A percentile compares a stretch with the other conserved stretches of the same genome.
These are phyloP conservation scores for Phytopythium mirpurense DNA, from an alignment of 352 stramenopile genomes.

Conservation along the genomic window DNA sequence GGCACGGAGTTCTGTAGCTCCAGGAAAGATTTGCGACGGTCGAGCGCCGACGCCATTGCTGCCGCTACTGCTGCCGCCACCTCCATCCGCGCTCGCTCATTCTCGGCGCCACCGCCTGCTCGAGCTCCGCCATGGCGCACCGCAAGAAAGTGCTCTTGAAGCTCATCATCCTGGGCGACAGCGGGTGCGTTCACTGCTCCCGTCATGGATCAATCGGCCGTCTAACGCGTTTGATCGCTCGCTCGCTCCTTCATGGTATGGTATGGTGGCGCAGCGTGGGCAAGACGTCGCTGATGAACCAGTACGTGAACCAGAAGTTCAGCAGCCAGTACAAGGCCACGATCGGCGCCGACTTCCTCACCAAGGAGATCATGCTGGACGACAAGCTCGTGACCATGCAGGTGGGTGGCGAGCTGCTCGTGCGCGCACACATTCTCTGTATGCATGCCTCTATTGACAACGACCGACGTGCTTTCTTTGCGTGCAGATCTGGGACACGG, in stretches of 20 bases:
- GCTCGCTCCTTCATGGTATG: background rate
- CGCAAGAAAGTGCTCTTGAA: conserved; percentile 97
- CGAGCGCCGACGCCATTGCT: too few relatives aligned
- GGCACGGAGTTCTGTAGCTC: too few relatives aligned
- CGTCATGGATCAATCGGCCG: background rate
- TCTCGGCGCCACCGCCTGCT: too few relatives aligned
- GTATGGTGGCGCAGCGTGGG: conserved; percentile 81
- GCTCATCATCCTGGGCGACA: conserved; percentile 98
- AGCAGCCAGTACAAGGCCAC: conserved; percentile 99
- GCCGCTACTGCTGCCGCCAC: too few relatives aligned
- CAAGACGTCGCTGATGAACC: conserved; percentile 99
- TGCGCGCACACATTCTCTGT: background rate
- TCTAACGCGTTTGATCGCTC: background rate
- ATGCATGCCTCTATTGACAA: background rate
- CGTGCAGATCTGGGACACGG: conserved; percentile 99
- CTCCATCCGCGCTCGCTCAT: too few relatives aligned
- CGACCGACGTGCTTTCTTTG: background rate
- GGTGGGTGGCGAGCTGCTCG: conserved; percentile 30
- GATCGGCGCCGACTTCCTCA: conserved; percentile 98
- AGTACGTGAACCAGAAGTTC: conserved; percentile 99
- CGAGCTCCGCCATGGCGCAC: conserved; percentile 61
- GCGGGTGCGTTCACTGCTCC: conserved; percentile 63
- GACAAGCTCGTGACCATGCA: conserved; percentile 96
- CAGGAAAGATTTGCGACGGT: too few relatives aligned
- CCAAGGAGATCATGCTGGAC: conserved; percentile 95